Base-by-base conservation (phyloP, 192 early-diverging fungal species). In the Coemansia sp. region DNA sequence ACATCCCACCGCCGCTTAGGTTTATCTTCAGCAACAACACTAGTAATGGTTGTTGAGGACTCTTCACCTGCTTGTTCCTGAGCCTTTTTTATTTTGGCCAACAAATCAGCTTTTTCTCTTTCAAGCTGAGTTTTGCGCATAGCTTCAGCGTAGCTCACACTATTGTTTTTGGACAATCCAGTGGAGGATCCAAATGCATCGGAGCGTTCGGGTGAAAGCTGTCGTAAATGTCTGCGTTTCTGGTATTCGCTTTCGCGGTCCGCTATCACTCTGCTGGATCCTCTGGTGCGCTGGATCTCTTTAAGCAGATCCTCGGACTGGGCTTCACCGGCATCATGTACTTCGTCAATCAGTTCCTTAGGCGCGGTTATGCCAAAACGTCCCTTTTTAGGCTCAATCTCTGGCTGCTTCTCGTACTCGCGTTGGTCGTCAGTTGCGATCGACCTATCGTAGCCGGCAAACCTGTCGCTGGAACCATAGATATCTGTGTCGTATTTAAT, bases 201-300 rank as follows among this genome's bases (percentile, higher is more conserved):
- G 17, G 71, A 77, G 16, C 92, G 83, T 40, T 91, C 89, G 5
- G 94, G 93, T 5, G 95, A 95, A 18, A 99, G 86, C 28, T 76
- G 72, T 8, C 97, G 85, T 54, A 86, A 89, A 42, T 87, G 85
- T 25, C 95, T 76, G n/a, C 93, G 87, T 61, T 85, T 86, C 42
- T 92, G 90, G 67, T 97, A 96, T 38, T 95, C 93, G 72, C 86
- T 87, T 66, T 98, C 92, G 49, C 93, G 74, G 33, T 96, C 95
- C 6, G 88, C 87, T 60, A 96, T 94, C 8, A 85, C 78, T 8
- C 87, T 76, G 17, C 87, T 89, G 22, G 76, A 75, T 3, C 65
- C 69, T 2, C 62, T 62, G 17, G 52, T 48, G 8, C 73, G 71
- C 60, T 75, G 76, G 29, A 77, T 77, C 34, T 73, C 86, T 61